Base-by-base conservation (phyloP, 228 moss, liverwort and hornwort genomes). In the Sphagnum fallax region DNA sequence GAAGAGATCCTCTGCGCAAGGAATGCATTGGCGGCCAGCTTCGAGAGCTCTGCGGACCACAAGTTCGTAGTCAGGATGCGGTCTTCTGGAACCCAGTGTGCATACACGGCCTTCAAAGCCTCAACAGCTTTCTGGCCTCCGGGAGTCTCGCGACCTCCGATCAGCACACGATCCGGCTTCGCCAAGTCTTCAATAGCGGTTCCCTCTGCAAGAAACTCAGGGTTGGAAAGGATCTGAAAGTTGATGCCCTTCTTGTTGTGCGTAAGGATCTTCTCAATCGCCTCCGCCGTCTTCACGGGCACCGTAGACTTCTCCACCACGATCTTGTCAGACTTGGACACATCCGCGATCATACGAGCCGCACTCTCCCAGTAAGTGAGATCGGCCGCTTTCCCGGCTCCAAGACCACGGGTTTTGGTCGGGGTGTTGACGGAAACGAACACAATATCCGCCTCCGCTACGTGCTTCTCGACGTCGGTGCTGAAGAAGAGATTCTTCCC, bases 231-330 rank as follows among this genome's bases (percentile, higher is more conserved):
- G 79, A 95, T 95, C 87, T 95, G 95, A 72, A 95, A 95, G 79
- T 87, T 92, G 53, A 95, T 92, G 9, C 95, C 95, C 78, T 89
- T 90, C 68, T 81, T 95, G 77, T 89, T 95, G 72, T 90, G 88
- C 0, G 92, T 95, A 50, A 95, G 59, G 68, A 95, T 95, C 86
- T 90, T 95, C 88, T 95, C 95, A 16, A 95, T 95, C 0, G 95
- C 95, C 66, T 95, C 95, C 0, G 95, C 95, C 0, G 95, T 95
- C 70, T 95, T 95, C 71, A 95, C 95, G 13, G 95, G 95, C 14
- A 95, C 95, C 0, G 95, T 95, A 8, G 92, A 95, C 83, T 95
- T 95, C 87, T 95, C 95, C 13, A 95, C 95, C 53, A 95, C 95
- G 67, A 95, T 95, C 87, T 95, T 95, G 74, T 95, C 95, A 11